A percentile compares a stretch with the other conserved stretches of the same genome.
Evolutionary conservation across 257 asterid species (phyloP).

Genomic region (Solanum peruvianum): DNA sequence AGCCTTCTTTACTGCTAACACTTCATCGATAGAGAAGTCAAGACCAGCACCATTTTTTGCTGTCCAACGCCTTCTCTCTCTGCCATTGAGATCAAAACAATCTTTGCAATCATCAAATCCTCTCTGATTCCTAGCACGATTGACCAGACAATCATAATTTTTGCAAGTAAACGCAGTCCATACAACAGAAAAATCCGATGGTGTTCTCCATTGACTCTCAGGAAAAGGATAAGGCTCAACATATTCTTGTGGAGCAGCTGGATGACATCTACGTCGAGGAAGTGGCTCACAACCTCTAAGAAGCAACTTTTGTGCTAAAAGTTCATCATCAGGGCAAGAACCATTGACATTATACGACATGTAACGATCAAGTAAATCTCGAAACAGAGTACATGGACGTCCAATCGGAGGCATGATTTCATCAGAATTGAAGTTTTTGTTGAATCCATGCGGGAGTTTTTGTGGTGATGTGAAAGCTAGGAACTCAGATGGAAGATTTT

Average conservation of each 20-base stretch:
- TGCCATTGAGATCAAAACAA: conserved; percentile 52
- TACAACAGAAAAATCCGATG: conserved; percentile 49
- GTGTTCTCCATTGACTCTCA: conserved; percentile 41
- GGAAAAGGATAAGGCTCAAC: conserved; percentile 49
- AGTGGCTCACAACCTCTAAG: conserved; percentile 70
- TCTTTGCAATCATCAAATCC: conserved; percentile 59
- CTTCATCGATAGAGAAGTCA: conserved; percentile 53
- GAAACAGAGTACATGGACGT: conserved; percentile 27
- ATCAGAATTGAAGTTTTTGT: conserved; percentile 43
- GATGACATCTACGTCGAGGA: conserved; percentile 63
- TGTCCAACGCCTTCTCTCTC: conserved; percentile 41
- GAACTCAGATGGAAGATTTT: conserved; percentile 43
- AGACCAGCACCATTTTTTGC: conserved; percentile 3
- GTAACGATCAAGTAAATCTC: conserved; percentile 25
- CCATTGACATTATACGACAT: conserved; percentile 49
- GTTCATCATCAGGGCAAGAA: conserved; percentile 60
- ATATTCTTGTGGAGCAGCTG: conserved; percentile 18
- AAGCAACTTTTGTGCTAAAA: conserved; percentile 46
- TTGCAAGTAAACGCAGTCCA: conserved; percentile 61
- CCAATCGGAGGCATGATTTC: conserved; percentile 44
- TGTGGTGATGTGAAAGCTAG: conserved; percentile 43
- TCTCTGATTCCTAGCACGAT: conserved; percentile 28
- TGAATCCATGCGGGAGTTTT: conserved; percentile 49
- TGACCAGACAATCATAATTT: conserved; percentile 30
- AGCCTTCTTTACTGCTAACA: conserved; percentile 22